Conservation (phyloP, 83 land plant genomes). For the Isoetes engelmannii region DNA sequence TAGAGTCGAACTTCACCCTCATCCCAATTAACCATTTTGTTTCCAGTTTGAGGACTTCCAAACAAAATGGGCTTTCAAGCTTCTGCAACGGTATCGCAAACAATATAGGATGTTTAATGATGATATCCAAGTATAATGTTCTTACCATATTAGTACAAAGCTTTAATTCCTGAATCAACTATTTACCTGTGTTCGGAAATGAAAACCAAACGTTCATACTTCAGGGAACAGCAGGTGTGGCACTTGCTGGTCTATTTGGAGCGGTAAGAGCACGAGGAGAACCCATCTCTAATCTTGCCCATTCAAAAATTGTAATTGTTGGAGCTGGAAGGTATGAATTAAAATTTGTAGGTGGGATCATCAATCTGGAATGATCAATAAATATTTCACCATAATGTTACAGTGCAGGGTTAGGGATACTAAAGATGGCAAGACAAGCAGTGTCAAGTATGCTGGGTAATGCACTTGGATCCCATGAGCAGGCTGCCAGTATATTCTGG, state of each 20-base stretch:
- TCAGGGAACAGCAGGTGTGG: conserved; percentile 99
- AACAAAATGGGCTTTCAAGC: conserved; percentile 97
- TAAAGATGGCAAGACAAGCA: conserved; percentile 85
- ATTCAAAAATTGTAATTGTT: conserved; percentile 96
- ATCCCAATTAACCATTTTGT: not conserved
- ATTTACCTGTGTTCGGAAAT: not conserved
- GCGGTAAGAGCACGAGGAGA: conserved; percentile 97
- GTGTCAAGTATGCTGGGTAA: conserved; percentile 90
- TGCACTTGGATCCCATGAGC: conserved; percentile 53
- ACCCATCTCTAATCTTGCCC: conserved; percentile 86
- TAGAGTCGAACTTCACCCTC: not conserved
- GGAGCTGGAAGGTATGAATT: conserved; percentile 90
- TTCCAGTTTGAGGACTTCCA: conserved; percentile 98
- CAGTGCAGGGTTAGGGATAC: conserved; percentile 99
- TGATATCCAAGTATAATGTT: conserved; percentile 76
- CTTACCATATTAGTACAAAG: too few species aligned
- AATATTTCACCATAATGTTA: conserved; percentile 9
- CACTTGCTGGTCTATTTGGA: conserved; percentile 94
- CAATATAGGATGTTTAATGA: conserved; percentile 88
- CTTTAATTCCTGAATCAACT: not conserved
- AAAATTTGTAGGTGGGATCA: not conserved
- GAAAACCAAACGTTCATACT: not conserved
- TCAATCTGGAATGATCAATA: not conserved
- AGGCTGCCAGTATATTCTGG: conserved; percentile 82
- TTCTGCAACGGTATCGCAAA: conserved; percentile 87